Conservation (phyloP, 2,329 filamentous ascomycete species). For the Colletotrichum kahawae region DNA sequence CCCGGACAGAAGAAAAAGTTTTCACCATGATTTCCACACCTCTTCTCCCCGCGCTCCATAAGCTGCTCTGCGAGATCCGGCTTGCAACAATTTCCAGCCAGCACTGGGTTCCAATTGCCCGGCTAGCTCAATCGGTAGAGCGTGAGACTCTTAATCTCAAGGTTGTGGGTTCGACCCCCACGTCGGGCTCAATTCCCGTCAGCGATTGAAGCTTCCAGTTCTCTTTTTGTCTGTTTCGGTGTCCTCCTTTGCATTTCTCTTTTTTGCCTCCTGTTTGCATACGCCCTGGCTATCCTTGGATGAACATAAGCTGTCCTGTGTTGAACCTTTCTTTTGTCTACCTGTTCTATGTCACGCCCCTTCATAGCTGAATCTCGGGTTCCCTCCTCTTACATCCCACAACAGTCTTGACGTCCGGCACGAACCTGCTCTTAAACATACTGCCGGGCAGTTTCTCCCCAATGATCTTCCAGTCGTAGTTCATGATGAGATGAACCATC, state of each 20-base stretch:
- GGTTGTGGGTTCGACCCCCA: slow-evolving; percentile 57
- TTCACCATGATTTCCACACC: not conserved
- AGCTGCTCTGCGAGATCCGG: fast-evolving
- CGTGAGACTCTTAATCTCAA: slow-evolving; percentile 74
- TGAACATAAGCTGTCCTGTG: not conserved
- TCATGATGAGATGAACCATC: slow-evolving; percentile 43
- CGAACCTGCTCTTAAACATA: not conserved
- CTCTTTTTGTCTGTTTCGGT: not conserved
- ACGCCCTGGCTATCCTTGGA: not conserved
- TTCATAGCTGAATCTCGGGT: not conserved
- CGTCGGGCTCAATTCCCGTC: slow-evolving; percentile 21
- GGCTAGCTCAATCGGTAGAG: slow-evolving; percentile 76
- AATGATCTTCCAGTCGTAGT: slow-evolving; percentile 35
- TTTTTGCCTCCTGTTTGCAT: not conserved
- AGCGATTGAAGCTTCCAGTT: slow-evolving; percentile 12
- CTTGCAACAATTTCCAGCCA: not conserved
- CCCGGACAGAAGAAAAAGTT: not conserved
- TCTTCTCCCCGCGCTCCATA: not conserved
- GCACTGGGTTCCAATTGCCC: slow-evolving; percentile 37
- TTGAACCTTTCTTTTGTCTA: not conserved
- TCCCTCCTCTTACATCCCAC: not conserved
- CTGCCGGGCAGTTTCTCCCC: not conserved
- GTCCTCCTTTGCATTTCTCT: not conserved
- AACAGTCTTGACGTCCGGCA: not conserved
- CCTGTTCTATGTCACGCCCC: not conserved